Conservation (phyloP, 257 asterid genomes). For the Solanum chiquidenum region DNA sequence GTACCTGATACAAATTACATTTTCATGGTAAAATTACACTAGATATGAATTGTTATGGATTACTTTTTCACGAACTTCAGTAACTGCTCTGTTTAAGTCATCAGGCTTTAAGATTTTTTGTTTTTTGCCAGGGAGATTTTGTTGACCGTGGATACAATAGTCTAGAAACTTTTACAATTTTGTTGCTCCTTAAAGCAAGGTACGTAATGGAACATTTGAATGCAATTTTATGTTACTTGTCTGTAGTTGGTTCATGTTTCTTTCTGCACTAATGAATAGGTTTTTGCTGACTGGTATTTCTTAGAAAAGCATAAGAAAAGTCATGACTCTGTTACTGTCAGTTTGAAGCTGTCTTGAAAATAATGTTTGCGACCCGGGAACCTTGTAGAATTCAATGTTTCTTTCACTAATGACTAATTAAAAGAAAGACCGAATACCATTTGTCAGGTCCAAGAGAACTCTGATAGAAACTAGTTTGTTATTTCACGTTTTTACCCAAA, state of each 20-base stretch:
- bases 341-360: not conserved
- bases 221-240: not conserved
- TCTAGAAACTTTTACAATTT: constrained; percentile 90
- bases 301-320: not conserved
- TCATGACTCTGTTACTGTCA: not conserved
- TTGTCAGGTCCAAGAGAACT: not conserved
- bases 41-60: not conserved
- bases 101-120: not conserved
- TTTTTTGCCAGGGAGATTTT: constrained; percentile 75
- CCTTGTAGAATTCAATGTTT: not conserved
- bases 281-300: not conserved
- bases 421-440: not conserved
- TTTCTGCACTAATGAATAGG: not conserved
- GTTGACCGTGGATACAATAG: constrained; percentile 99
- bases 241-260: not conserved
- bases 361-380: not conserved
- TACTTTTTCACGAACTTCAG: not conserved
- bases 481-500: not conserved
- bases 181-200: constrained; percentile 98
- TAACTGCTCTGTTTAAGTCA: not conserved
- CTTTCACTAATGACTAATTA: not conserved
- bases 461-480: not conserved
- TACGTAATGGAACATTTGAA: constrained; percentile 3
- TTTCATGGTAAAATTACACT: constrained; percentile 55
- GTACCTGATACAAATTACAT: constrained; percentile 97